Conservation (phyloP, 805 yeast genomes). For the Nakazawaea molendinolei region DNA sequence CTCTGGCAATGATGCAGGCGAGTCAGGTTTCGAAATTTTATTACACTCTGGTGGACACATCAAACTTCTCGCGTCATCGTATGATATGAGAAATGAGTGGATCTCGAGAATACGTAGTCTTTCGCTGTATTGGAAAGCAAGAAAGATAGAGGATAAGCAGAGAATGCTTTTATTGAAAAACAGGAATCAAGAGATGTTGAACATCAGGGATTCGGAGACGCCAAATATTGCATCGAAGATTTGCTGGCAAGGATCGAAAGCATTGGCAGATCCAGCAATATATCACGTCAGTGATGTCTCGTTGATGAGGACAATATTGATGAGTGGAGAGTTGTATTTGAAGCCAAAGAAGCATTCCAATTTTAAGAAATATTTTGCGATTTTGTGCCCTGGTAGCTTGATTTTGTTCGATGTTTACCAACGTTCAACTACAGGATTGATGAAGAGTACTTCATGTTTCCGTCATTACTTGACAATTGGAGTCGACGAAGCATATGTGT, state of each 20-base stretch:
- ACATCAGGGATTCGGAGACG: constrained; percentile 47
- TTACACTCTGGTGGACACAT: constrained; percentile 39
- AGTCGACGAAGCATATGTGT: constrained; percentile 62
- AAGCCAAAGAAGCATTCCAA: constrained; percentile 64
- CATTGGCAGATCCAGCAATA: constrained; percentile 43
- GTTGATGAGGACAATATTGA: constrained; percentile 50
- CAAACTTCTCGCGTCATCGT: constrained; percentile 50
- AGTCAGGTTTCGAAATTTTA: constrained; percentile 47
- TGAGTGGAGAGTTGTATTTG: constrained; percentile 61
- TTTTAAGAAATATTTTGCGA: constrained; percentile 54
- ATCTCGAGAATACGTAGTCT: constrained; percentile 39
- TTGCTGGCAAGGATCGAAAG: constrained; percentile 51
- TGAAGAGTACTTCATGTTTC: constrained; percentile 39
- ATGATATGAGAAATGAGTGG: constrained; percentile 57
- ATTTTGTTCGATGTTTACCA: constrained; percentile 46
- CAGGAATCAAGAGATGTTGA: constrained; percentile 38
- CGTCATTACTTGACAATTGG: constrained; percentile 53
- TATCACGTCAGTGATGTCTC: constrained; percentile 54
- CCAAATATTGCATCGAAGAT: constrained; percentile 37
- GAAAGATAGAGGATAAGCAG: constrained; percentile 33
- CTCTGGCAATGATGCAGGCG: constrained; percentile 24
- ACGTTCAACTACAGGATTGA: constrained; percentile 39
- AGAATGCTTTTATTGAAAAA: constrained; percentile 31
- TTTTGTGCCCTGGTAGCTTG: constrained; percentile 66
- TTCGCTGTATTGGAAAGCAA: constrained; percentile 51